Evolutionary conservation across 257 asterid genomes (phyloP).

Genomic region (Ballota nigra): DNA sequence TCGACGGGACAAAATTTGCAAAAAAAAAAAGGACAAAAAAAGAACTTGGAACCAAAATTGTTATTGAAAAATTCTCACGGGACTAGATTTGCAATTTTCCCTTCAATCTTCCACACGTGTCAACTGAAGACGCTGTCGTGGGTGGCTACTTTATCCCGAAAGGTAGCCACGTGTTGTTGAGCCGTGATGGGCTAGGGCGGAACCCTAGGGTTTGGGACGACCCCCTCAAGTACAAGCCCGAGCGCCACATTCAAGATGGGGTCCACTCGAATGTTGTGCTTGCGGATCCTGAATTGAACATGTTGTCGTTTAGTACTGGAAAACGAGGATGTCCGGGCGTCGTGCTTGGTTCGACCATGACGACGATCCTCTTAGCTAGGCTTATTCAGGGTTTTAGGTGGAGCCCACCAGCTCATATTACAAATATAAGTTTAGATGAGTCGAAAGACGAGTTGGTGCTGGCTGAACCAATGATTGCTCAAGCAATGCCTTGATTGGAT

Average conservation of each 20-base stretch:
- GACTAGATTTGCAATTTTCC: no score
- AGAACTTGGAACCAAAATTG: no score
- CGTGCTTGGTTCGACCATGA: conserved; percentile 17
- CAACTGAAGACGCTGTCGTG: no score
- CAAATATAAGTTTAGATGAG: not conserved
- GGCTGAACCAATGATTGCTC: conserved; percentile 14
- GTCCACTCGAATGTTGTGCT: conserved; percentile 4
- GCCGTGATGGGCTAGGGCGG: conserved; percentile 30
- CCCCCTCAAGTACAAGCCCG: conserved; percentile 19
- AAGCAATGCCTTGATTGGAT: not conserved
- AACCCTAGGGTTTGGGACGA: conserved; percentile 38
- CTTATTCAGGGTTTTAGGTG: conserved; percentile 22
- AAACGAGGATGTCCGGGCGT: conserved; percentile 27
- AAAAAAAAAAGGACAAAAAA: no score
- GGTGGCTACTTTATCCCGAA: no score
- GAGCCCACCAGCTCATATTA: not conserved
- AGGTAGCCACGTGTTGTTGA: conserved; percentile 32
- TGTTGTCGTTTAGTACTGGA: conserved; percentile 31
- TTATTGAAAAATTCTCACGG: no score
- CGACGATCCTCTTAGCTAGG: conserved; percentile 14
- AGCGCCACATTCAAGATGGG: conserved; percentile 20
- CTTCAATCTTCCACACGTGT: no score
- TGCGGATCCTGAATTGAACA: not conserved
- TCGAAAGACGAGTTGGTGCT: not conserved
- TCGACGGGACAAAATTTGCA: no score